Evolutionary conservation across 192 early-diverging fungal genomes (phyloP), one percentile per base, ranked within the genome.

Genomic region (Bifiguratus adelaidae): DNA sequence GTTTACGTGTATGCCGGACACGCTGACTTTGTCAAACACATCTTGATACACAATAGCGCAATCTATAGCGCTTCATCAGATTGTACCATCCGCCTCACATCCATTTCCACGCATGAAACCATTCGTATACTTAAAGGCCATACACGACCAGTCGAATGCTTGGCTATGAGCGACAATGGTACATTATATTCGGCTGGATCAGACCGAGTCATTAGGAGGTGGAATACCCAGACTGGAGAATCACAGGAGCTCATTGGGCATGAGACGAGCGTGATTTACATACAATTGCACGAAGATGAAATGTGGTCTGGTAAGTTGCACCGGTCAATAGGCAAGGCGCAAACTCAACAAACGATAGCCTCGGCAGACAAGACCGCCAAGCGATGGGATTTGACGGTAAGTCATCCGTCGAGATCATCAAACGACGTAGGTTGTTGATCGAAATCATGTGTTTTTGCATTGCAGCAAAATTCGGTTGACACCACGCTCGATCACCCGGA

Each of bases 281-380:
- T 90, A 30, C 63, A 59, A 32, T 48, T 74, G n/a, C 71, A 64
- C 1, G 80, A 85, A 8, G 81, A 75, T 7, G 70, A 66, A 41
- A 49, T 95, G 34, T 95, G 91, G 91, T 80, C 85, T 20, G 73
- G 81, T 81, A 61, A 28, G 48, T 41, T 30, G 19, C 53, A 20
- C 21, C 20, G 20, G 37, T 5, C 5, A 21, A 21, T 40, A 21
- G 37, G 37, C 22, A 5, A 1, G 37, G 37, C 7, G 16, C 5
- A 40, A 40, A 21, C 13, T 40, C 18, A 40, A 7, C 15, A 5
- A 40, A 20, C 7, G 56, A 21, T 56, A 73, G 89, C 78, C 7
- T 96, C 92, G 5, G 95, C 90, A 4, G 95, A 98, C 47, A 94
- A 90, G 29, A 87, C 86, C 0, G 88, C 75, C 1, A 81, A 82